Conservation (phyloP, 345 rosid genomes). For the Rubroshorea leprosula region DNA sequence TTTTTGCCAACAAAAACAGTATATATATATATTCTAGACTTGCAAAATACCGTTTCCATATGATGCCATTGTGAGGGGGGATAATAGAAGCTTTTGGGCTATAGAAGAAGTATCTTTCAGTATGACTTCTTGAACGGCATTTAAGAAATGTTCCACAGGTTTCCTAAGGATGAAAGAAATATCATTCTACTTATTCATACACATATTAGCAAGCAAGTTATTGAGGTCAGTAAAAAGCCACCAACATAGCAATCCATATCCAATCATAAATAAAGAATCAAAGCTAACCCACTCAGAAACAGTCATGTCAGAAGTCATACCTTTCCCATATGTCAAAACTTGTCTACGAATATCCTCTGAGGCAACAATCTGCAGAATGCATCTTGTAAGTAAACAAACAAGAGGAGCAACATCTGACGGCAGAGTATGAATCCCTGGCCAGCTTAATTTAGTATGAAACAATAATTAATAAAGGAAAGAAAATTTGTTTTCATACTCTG, state of each 20-base stretch:
- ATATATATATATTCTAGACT: background rate
- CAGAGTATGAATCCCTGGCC: slow-evolving; percentile 7
- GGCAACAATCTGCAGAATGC: slow-evolving; percentile 44
- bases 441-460: slow-evolving; percentile 24
- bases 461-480: slow-evolving; percentile 5
- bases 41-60: slow-evolving; percentile 68
- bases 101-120: slow-evolving; percentile 48
- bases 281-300: background rate
- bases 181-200: background rate
- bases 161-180: slow-evolving; percentile 39
- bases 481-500: slow-evolving; percentile 37
- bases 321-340: slow-evolving; percentile 80
- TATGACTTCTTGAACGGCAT: slow-evolving; percentile 52
- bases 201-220: background rate
- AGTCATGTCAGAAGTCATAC: slow-evolving; percentile 56
- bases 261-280: background rate
- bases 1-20: background rate
- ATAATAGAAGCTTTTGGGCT: slow-evolving; percentile 51
- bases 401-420: slow-evolving; percentile 21
- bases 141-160: slow-evolving; percentile 69
- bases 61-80: slow-evolving; percentile 94
- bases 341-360: slow-evolving; percentile 86
- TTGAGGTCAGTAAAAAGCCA: background rate
- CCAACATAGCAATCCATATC: no score
- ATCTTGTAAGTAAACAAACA: slow-evolving; percentile 6